Evolutionary conservation across 768 basidiomycete species (phyloP).

Genomic region (Rhodotorula diobovata): DNA sequence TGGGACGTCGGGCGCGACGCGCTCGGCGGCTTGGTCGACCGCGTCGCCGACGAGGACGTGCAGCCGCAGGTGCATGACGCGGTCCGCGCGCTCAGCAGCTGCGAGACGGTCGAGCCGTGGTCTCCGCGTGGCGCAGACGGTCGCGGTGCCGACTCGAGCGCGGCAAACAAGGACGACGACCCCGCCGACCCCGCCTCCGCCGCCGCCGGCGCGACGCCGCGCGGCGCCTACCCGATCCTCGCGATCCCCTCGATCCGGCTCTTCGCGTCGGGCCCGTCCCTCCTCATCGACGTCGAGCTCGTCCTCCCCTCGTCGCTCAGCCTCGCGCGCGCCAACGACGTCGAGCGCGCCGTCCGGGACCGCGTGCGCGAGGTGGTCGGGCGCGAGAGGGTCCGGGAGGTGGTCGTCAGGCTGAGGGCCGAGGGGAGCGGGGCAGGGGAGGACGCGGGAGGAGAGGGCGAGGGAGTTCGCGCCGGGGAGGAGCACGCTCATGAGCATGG

Average conservation of each 20-base stretch:
- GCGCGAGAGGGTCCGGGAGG: constrained; percentile 29
- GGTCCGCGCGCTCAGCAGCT: not conserved
- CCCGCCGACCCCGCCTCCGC: not conserved
- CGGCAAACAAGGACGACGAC: not conserved
- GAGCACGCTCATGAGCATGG: not conserved
- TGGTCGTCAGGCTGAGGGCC: constrained; percentile 33
- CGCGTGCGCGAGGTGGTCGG: constrained; percentile 10
- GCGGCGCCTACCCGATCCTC: constrained; percentile 45
- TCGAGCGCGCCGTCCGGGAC: constrained; percentile 60
- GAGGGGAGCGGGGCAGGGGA: constrained; percentile 9
- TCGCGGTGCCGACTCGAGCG: too few species aligned
- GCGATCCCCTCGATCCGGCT: constrained; percentile 57
- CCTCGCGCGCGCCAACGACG: constrained; percentile 56
- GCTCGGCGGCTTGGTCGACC: constrained; percentile 36
- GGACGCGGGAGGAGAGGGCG: not conserved
- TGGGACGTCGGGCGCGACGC: constrained; percentile 39
- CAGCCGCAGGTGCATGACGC: not conserved
- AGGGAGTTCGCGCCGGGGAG: not conserved
- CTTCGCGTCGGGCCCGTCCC: constrained; percentile 69
- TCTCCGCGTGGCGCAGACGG: too few species aligned
- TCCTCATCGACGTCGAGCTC: constrained; percentile 76
- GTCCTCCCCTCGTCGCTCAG: constrained; percentile 61
- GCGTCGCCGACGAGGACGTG: constrained; percentile 2
- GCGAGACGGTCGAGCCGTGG: not conserved
- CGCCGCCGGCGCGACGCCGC: constrained; percentile 2